These are phyloP conservation scores for Neurospora sp. DNA, from an alignment of 495 filamentous ascomycete genomes.

Conservation along the genomic window DNA sequence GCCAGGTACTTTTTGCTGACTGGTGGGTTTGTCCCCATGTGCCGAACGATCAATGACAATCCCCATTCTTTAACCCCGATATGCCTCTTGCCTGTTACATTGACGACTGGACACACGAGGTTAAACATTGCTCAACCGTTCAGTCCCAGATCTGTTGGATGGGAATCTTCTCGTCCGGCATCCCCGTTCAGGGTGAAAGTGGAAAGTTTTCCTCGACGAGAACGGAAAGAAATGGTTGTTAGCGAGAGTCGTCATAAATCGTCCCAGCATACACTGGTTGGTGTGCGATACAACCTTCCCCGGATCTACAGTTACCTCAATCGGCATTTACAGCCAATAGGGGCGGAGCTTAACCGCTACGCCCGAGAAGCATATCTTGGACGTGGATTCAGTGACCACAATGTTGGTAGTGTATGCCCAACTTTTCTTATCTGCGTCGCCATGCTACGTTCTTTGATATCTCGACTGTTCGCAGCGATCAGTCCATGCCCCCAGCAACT, in stretches of 20 bases:
- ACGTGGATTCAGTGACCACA: neutral
- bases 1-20: neutral
- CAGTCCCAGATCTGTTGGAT: neutral
- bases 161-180: neutral
- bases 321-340: neutral
- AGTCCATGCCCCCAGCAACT: neutral
- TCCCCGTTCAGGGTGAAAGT: neutral
- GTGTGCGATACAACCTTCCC: neutral
- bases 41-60: neutral
- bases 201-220: neutral
- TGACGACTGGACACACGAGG: neutral
- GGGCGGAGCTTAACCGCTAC: neutral
- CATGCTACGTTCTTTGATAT: neutral
- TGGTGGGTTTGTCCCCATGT: neutral
- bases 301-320: neutral
- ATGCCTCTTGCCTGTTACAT: neutral
- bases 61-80: neutral
- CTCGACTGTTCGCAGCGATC: neutral
- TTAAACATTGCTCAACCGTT: neutral
- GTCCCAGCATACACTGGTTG: neutral
- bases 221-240: neutral
- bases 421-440: neutral
- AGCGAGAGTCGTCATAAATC: neutral
- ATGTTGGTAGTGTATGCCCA: neutral
- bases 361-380: neutral